phyloP scores from a whole-genome alignment of 176 grass and related monocot species.

The Triticum dicoccoides region DNA sequence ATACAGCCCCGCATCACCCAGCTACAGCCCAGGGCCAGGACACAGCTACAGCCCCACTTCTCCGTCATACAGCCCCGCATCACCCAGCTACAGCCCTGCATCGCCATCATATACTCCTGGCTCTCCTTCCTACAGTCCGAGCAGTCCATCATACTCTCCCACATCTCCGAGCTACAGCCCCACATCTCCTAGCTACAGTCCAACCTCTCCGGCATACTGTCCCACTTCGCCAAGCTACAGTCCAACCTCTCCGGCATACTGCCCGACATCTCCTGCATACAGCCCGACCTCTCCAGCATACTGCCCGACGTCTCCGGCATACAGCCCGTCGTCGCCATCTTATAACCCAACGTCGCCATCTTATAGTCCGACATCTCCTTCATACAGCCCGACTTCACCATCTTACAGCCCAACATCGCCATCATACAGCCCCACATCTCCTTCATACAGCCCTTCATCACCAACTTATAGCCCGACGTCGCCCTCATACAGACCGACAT shows the following conservation, averaged over 20 bases:
- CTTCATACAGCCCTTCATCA: conserved; percentile 44
- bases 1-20: conserved; percentile 52
- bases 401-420: conserved; percentile 51
- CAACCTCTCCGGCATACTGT: conserved; percentile 50
- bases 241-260: conserved; percentile 42
- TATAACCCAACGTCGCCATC: conserved; percentile 58
- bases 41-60: conserved; percentile 49
- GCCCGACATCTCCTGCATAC: conserved; percentile 50
- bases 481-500: conserved; percentile 63
- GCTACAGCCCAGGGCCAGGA: conserved; percentile 51
- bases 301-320: conserved; percentile 59
- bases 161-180: conserved; percentile 62
- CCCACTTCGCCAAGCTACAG: conserved; percentile 63
- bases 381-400: conserved; percentile 51
- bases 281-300: conserved; percentile 57
- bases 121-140: conserved; percentile 60
- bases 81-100: conserved; percentile 50
- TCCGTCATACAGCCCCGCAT: conserved; percentile 55
- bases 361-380: conserved; percentile 53
- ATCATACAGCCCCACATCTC: conserved; percentile 50
- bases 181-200: conserved; percentile 56
- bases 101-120: conserved; percentile 61
- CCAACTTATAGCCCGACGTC: conserved; percentile 77
- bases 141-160: conserved; percentile 60
- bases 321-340: conserved; percentile 54